Base-by-base conservation (phyloP, 768 basidiomycete genomes). In the Termitomyces sp. region DNA sequence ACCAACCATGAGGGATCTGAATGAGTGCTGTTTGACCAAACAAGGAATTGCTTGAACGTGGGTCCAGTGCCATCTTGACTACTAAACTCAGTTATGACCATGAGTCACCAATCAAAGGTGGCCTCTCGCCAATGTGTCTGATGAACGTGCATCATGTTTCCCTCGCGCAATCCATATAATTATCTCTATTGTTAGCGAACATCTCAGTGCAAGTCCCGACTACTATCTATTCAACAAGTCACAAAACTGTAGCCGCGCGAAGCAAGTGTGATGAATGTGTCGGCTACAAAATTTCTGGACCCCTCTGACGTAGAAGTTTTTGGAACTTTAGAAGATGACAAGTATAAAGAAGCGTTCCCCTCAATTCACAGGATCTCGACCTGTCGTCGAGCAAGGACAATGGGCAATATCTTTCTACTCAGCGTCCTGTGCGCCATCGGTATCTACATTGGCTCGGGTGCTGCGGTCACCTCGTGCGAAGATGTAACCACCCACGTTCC, bases 1-100 rank as follows among this genome's bases (percentile, higher is more conserved):
- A 62, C 75, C 9, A 17, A 46, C 10, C 45, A 3, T 5, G 74
- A 23, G 74, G 55, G 19, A 38, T 26, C 23, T 54, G 33, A 11
- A 45, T 8, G 35, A 31, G 35, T 38, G 30, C 19, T n/a, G 12
- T 1, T 33, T 48, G 31, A 31, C 46, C 23, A 48, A 48, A 48
- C n/a, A 48, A 11, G 4, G 7, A 1, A 23, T 23, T 23, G 23
- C 23, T 48, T 31, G 46, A 47, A 47, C 30, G 31, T 48, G 47
- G 23, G 23, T 23, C 7, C 7, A 5, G 30, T 30, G 11, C 33
- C 11, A 33, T 33, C 3, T 14, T 26, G 15, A 50, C 37, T 40
- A 19, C 26, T n/a, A 40, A 26, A 14, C 48, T 23, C 8, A 51
- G 38, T 5, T 40, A 14, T 10, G 11, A 26, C 37, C 37, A 50